phyloP scores from a whole-genome alignment of 371 early-diverging fungal species.

The Rhizopus sp. region DNA sequence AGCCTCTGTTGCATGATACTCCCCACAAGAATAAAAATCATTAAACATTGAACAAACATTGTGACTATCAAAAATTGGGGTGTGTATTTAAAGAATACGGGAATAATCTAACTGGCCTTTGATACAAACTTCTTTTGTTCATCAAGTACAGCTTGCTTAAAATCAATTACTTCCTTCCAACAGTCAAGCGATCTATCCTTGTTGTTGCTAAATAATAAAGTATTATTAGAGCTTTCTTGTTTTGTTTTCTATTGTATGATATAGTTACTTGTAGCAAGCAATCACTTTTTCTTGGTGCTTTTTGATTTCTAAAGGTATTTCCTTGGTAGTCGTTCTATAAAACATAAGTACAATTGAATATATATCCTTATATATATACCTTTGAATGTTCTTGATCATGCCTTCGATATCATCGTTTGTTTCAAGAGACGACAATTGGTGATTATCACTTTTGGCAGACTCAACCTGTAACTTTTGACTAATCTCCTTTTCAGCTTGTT shows the following conservation, averaged over 20 bases:
- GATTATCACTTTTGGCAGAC: conserved; percentile 10
- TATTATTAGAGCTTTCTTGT: background rate
- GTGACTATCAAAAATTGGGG: background rate
- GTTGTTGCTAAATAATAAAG: conserved; percentile 16
- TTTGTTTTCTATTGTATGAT: background rate
- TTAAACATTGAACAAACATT: background rate
- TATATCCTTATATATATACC: conserved; percentile 2
- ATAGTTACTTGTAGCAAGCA: conserved; percentile 26
- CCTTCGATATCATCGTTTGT: conserved; percentile 15
- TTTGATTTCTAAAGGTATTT: conserved; percentile 19
- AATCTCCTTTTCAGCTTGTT: conserved; percentile 15
- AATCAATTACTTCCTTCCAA: conserved; percentile 22
- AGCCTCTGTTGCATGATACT: background rate
- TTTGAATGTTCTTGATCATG: conserved; percentile 20
- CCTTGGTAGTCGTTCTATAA: conserved; percentile 21
- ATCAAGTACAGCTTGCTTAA: conserved; percentile 27
- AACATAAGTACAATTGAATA: background rate
- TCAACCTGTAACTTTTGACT: conserved; percentile 16
- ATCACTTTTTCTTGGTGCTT: conserved; percentile 23
- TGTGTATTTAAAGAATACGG: background rate
- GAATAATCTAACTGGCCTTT: background rate
- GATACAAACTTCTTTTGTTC: conserved; percentile 30
- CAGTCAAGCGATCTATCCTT: conserved; percentile 26
- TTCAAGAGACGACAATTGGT: background rate
- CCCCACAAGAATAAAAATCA: background rate